Evolutionary conservation across 208 protist genomes (phyloP).

Genomic region (Leishmania turanica): DNA sequence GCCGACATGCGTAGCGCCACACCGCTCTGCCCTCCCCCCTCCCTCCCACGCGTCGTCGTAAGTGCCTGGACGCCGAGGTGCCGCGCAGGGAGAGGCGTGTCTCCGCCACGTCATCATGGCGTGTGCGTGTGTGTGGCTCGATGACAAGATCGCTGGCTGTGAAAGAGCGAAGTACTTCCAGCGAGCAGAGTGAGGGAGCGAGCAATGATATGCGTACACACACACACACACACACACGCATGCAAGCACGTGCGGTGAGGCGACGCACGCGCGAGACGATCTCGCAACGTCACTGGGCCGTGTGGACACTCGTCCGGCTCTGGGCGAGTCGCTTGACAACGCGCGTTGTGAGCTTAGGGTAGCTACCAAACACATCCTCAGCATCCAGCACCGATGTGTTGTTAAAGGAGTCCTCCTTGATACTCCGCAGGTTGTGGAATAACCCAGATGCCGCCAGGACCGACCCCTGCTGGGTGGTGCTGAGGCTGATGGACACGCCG

Average conservation of each 20-base stretch:
- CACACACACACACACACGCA: background rate
- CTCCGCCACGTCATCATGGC: too few relatives aligned
- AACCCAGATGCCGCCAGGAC: slow-evolving; percentile 6
- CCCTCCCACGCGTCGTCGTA: too few relatives aligned
- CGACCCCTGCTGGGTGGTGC: background rate
- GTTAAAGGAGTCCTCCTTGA: background rate
- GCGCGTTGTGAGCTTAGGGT: background rate
- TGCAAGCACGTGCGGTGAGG: background rate
- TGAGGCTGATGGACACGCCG: background rate
- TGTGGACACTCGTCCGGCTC: background rate
- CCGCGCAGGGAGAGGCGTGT: background rate
- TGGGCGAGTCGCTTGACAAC: slow-evolving; percentile 10
- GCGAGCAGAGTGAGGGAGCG: background rate
- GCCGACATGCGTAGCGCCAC: background rate
- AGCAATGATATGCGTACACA: background rate
- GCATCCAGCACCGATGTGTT: slow-evolving; percentile 5
- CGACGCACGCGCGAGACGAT: background rate
- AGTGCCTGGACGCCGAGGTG: too few relatives aligned
- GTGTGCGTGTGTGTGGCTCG: background rate
- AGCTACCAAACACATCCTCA: slow-evolving; percentile 20
- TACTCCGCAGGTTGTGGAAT: slow-evolving; percentile 15
- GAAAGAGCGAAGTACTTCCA: background rate
- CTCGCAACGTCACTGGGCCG: background rate
- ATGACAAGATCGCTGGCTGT: background rate
- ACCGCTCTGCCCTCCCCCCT: background rate